Percentiles rank a stretch among this genome's conserved stretches.
These are phyloP conservation scores for Podila verticillata DNA, from an alignment of 192 early-diverging fungal genomes.

Conservation along the genomic window DNA sequence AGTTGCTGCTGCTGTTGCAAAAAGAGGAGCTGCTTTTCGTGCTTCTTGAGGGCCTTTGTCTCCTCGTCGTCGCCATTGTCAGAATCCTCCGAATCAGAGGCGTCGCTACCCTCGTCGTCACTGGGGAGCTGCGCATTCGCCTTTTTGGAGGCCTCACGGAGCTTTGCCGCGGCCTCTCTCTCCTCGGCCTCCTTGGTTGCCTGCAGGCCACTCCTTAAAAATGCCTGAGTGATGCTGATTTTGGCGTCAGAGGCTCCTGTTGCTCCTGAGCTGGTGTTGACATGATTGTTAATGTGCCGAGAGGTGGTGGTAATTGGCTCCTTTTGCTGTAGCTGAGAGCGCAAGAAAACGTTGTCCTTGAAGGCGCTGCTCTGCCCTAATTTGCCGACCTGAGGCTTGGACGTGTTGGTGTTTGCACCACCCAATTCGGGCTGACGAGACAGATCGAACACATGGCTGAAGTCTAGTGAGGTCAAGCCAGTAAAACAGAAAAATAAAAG, in stretches of 20 bases:
- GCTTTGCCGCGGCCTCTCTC: slow-evolving; percentile 10
- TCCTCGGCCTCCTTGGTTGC: slow-evolving; percentile 14
- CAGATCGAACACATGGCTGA: slow-evolving; percentile 23
- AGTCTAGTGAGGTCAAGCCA: slow-evolving; percentile 15
- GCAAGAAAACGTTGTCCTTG: slow-evolving; percentile 40
- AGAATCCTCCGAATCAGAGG: slow-evolving; percentile 15
- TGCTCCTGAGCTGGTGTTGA: not conserved
- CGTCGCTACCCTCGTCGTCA: slow-evolving; percentile 32
- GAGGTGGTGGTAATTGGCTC: not conserved
- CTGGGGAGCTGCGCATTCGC: slow-evolving; percentile 38
- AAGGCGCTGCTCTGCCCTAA: slow-evolving; percentile 24
- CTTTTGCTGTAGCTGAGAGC: not conserved
- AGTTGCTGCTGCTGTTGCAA: slow-evolving; percentile 5
- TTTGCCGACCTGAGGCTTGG: slow-evolving; percentile 14
- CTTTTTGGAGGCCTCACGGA: slow-evolving; percentile 26
- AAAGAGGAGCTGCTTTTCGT: slow-evolving; percentile 11
- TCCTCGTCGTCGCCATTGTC: slow-evolving; percentile 5
- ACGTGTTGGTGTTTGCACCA: not conserved
- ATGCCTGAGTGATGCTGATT: not conserved
- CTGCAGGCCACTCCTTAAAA: slow-evolving; percentile 2
- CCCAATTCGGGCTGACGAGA: slow-evolving; percentile 24
- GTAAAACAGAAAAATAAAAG: not conserved
- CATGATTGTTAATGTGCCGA: not conserved
- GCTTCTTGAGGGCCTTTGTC: not conserved
- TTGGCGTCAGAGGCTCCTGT: slow-evolving; percentile 2